Evolutionary conservation across 2,329 filamentous ascomycete species (phyloP).

Genomic region (Ceratocystis alfenasii): DNA sequence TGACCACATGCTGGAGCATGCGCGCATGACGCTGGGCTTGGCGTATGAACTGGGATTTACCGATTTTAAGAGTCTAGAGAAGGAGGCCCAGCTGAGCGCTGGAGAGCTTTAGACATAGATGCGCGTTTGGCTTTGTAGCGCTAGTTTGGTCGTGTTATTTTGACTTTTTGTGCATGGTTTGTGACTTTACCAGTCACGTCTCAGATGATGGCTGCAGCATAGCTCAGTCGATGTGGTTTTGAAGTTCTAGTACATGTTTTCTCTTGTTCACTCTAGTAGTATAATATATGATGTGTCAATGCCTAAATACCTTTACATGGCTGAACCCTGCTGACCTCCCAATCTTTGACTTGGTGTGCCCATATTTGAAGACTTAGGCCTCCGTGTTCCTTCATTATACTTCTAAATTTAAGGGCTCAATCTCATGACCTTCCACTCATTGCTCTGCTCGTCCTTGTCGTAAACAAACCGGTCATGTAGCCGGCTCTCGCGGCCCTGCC

Average conservation of each 20-base stretch:
- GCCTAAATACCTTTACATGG: too few species aligned
- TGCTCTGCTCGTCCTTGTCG: constrained; percentile 32
- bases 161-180: background rate
- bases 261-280: background rate
- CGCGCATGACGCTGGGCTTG: constrained; percentile 38
- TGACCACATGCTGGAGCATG: constrained; percentile 54
- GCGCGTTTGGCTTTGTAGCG: background rate
- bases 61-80: constrained; percentile 39
- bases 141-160: constrained; percentile 2
- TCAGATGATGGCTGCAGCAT: too few species aligned
- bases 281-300: background rate
- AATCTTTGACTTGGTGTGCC: too few species aligned
- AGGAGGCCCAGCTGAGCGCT: constrained; percentile 23
- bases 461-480: constrained; percentile 92
- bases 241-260: background rate
- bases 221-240: too few species aligned
- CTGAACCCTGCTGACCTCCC: too few species aligned
- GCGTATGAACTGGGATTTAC: constrained; percentile 50
- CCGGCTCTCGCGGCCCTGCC: constrained; percentile 80
- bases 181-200: background rate
- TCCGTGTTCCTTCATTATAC: background rate
- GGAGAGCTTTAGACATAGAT: constrained; percentile 27
- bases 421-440: constrained; percentile 56
- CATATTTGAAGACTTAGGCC: too few species aligned
- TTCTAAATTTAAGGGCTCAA: constrained; percentile 49